Evolutionary conservation across 2,329 filamentous ascomycete species (phyloP).

Genomic region (Xylariales sp.): DNA sequence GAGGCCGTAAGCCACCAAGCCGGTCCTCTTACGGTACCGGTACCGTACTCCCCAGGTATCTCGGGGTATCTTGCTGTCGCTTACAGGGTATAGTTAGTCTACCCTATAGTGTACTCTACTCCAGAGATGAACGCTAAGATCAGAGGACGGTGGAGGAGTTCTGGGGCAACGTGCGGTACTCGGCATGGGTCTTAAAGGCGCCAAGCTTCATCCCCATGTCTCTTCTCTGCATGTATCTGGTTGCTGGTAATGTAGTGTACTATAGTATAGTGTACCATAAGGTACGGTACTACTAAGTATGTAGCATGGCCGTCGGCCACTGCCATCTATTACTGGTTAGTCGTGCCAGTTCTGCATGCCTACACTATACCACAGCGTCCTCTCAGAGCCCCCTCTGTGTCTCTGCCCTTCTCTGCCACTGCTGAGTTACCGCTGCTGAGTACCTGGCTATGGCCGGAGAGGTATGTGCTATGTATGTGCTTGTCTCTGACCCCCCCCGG

Average conservation of each 20-base stretch:
- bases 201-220: conserved; percentile 46
- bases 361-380: neutral
- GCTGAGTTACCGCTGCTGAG: too few relatives aligned
- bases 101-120: conserved; percentile 25
- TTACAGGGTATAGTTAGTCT: conserved; percentile 39
- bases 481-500: conserved; percentile 14
- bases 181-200: conserved; percentile 46
- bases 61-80: conserved; percentile 42
- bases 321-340: conserved; percentile 33
- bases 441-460: too few relatives aligned
- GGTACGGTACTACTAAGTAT: conserved; percentile 1
- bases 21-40: conserved; percentile 20
- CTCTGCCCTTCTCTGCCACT: conserved; percentile 12
- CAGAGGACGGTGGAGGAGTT: conserved; percentile 43
- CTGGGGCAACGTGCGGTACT: conserved; percentile 42
- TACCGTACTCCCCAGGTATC: conserved; percentile 40
- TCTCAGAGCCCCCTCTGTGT: neutral
- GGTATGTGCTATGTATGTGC: conserved; percentile 13
- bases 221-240: conserved; percentile 42
- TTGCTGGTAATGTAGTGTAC: conserved; percentile 22
- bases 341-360: conserved; percentile 5
- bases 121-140: conserved; percentile 42
- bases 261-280: neutral
- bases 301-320: conserved; percentile 27
- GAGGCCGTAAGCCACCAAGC: conserved; percentile 31